phyloP scores from a whole-genome alignment of 2,329 filamentous ascomycete genomes.

The Zasmidium cellare region DNA sequence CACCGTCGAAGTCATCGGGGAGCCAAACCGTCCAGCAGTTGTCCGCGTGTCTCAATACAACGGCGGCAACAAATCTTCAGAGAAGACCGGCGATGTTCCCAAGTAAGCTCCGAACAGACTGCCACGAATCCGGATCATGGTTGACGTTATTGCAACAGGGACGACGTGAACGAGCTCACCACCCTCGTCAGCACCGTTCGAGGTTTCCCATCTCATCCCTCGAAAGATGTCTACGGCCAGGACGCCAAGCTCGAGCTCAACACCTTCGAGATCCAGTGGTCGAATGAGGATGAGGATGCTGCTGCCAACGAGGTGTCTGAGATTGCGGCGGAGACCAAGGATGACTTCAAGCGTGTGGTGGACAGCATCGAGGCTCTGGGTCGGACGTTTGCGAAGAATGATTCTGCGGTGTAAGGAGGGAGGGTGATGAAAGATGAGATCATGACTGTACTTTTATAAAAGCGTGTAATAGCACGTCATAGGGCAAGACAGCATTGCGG shows the following conservation, averaged over 20 bases:
- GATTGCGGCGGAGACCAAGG: slow-evolving; percentile 42
- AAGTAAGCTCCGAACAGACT: slow-evolving; percentile 25
- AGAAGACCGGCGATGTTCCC: slow-evolving; percentile 42
- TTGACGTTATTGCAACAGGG: slow-evolving; percentile 24
- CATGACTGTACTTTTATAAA: neutral
- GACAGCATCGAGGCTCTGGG: slow-evolving; percentile 44
- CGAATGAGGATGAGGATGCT: slow-evolving; percentile 40
- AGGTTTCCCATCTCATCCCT: slow-evolving; percentile 41
- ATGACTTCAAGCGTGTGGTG: slow-evolving; percentile 44
- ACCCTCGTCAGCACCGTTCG: slow-evolving; percentile 39
- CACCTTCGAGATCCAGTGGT: slow-evolving; percentile 46
- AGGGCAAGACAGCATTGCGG: neutral
- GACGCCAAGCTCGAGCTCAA: slow-evolving; percentile 43
- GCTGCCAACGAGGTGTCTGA: slow-evolving; percentile 33
- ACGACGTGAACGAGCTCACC: slow-evolving; percentile 44
- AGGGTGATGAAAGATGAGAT: neutral
- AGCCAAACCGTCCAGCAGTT: slow-evolving; percentile 41
- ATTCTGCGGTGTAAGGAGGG: slow-evolving; percentile 28
- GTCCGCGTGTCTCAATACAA: slow-evolving; percentile 36
- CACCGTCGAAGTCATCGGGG: slow-evolving; percentile 43
- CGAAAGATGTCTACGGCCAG: slow-evolving; percentile 42
- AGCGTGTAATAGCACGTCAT: neutral
- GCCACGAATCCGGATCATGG: no score
- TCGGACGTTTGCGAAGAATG: slow-evolving; percentile 43
- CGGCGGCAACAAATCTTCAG: slow-evolving; percentile 32